These are phyloP conservation scores for Monosporascus sp. DNA, from an alignment of 2,329 filamentous ascomycete genomes.

Conservation along the genomic window DNA sequence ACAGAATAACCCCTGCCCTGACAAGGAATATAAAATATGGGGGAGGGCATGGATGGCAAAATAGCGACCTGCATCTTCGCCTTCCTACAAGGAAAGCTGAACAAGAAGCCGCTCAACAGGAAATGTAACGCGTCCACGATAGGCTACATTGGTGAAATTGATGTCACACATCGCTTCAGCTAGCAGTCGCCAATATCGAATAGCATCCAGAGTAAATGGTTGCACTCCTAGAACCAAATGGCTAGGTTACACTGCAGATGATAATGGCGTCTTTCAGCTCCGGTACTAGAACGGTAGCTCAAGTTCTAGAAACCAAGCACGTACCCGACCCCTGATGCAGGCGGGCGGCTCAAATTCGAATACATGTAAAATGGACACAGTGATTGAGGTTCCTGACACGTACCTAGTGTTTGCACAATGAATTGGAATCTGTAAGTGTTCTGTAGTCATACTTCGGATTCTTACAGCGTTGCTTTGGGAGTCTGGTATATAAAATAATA, in stretches of 20 bases:
- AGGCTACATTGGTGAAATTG: background rate
- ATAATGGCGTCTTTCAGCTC: background rate
- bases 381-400: no score
- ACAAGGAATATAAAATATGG: background rate
- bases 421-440: no score
- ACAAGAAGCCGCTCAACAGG: background rate
- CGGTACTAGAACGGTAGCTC: background rate
- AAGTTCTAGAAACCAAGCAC: background rate
- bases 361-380: background rate
- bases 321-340: background rate
- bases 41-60: background rate
- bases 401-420: no score
- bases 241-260: background rate
- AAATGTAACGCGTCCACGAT: background rate
- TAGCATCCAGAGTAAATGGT: background rate
- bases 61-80: background rate
- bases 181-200: background rate
- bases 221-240: background rate
- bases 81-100: no score
- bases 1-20: background rate
- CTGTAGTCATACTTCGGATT: no score
- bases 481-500: no score
- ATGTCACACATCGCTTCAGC: background rate
- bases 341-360: background rate
- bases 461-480: no score